phyloP scores from a whole-genome alignment of 2,329 filamentous ascomycete genomes.

The Trichoderma sp. region DNA sequence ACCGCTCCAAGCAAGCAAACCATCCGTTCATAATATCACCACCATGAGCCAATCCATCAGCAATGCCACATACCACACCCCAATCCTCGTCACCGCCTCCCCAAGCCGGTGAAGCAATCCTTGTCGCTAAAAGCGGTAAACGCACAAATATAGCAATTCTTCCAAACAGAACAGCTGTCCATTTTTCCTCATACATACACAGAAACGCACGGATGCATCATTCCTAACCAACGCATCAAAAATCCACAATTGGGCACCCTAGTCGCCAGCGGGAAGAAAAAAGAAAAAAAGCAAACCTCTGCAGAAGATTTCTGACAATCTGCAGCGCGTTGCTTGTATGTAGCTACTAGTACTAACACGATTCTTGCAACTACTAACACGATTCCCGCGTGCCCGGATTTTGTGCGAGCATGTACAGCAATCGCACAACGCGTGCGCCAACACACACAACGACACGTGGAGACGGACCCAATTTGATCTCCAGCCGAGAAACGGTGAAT shows the following conservation, averaged over 20 bases:
- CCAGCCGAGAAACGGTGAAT: background rate
- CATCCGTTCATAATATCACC: background rate
- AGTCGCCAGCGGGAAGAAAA: background rate
- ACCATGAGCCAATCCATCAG: conserved; percentile 3
- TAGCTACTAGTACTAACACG: background rate
- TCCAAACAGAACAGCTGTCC: background rate
- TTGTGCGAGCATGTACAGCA: background rate
- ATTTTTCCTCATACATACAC: background rate
- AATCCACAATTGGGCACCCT: background rate
- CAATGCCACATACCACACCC: background rate
- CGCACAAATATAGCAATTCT: background rate
- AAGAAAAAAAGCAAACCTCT: background rate
- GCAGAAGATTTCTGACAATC: background rate
- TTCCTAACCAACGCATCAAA: conserved; percentile 4
- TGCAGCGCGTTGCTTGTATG: background rate
- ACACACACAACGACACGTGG: background rate
- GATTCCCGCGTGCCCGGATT: background rate
- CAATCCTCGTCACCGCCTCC: conserved; percentile 5
- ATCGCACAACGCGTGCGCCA: background rate
- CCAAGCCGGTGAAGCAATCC: background rate
- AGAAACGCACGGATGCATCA: background rate
- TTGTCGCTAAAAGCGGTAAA: conserved; percentile 18
- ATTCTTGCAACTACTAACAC: background rate
- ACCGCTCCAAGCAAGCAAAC: background rate
- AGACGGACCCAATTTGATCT: background rate